Conservation (phyloP, 23 red algal genomes). For the Gracilaria gracilis region DNA sequence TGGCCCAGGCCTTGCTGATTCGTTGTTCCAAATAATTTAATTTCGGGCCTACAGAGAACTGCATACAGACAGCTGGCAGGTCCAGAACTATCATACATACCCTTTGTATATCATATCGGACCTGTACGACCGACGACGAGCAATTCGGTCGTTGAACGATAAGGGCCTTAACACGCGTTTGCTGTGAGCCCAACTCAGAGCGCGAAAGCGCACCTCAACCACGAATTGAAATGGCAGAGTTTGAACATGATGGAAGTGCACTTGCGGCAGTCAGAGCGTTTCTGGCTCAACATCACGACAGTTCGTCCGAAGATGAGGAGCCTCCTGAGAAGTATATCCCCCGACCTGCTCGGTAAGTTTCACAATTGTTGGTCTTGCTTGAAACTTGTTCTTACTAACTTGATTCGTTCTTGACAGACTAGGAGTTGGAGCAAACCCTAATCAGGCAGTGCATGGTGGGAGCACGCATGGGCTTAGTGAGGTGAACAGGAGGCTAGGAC, state of each 20-base stretch:
- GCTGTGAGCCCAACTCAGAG: too few relatives aligned
- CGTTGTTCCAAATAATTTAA: neutral
- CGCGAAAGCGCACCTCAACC: neutral
- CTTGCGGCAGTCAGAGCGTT: conserved; percentile 52
- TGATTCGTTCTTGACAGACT: neutral
- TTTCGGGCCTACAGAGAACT: neutral
- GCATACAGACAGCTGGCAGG: too few relatives aligned
- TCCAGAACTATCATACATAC: too few relatives aligned
- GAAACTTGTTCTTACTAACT: neutral
- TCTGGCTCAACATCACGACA: conserved; percentile 1
- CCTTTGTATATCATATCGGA: too few relatives aligned
- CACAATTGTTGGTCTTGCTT: neutral
- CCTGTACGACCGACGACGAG: too few relatives aligned
- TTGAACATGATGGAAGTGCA: conserved; percentile 33
- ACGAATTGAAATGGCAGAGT: conserved; percentile 15
- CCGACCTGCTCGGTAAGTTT: conserved; percentile 45
- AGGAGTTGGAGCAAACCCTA: conserved; percentile 52
- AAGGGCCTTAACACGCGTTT: too few relatives aligned
- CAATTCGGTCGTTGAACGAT: too few relatives aligned
- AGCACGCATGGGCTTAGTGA: conserved; percentile 23
- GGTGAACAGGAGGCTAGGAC: conserved; percentile 37
- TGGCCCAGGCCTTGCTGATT: neutral
- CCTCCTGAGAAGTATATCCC: conserved; percentile 2
- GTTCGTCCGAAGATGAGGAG: conserved; percentile 44
- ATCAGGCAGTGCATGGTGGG: conserved; percentile 9